Evolutionary conservation across 169 alveolate genomes (phyloP), one percentile per base, ranked within the genome.

Genomic region (Eimeria tenella): DNA sequence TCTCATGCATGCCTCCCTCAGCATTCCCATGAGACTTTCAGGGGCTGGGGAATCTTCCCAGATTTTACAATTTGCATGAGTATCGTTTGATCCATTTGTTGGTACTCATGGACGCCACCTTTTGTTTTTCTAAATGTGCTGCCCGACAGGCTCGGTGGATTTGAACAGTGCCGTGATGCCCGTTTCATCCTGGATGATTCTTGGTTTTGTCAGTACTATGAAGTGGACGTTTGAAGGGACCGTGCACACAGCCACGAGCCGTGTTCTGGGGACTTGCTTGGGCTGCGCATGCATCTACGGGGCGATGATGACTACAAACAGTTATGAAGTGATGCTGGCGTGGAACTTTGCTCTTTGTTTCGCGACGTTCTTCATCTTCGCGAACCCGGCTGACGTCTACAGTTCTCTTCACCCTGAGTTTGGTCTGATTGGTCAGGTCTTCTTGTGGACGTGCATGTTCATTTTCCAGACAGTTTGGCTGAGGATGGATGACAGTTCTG

Each of bases 401-500:
- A 68, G 79, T 23, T 19, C 79, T 31, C 13, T 68, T 23, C 79
- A 68, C 21, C 79, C 79, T 49, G 79, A 68, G 31, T 68, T 68
- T 23, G 79, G 79, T 15, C 11, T n/a, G 17, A 23, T 68, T 68
- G 79, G 79, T 9, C 79, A 68, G 49, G 79, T 68, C 79, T 68
- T 68, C 21, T 31, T 68, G 15, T 68, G 79, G 79, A 68, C 79
- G 21, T 68, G 79, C 21, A 10, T 68, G 21, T 68, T 68, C 50
- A 68, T 68, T 31, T 68, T n/a, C 79, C 79, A 68, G 21, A 68
- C 79, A 23, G 79, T 68, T 23, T 68, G 79, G 79, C 79, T 68
- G 31, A 19, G 50, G 15, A 68, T 68, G 79, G 31, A 68, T 21
- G 21, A 23, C 31, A 68, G 49, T n/a, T 31, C 79, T 23, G 21